Evolutionary conservation across 2,329 filamentous ascomycete genomes (phyloP).

Genomic region (Claviceps sp.): DNA sequence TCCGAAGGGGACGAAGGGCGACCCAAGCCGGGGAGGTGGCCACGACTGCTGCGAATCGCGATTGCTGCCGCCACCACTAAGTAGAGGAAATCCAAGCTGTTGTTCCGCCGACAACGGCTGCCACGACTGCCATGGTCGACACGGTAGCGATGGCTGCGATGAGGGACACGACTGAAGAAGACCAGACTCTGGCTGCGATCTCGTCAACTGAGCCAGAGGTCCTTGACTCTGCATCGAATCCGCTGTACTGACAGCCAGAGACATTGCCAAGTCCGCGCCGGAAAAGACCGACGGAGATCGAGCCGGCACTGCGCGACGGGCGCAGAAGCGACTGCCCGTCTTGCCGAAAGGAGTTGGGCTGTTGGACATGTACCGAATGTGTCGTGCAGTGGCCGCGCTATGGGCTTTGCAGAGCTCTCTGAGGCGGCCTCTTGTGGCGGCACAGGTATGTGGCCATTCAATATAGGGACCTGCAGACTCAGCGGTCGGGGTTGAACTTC

Average conservation of each 20-base stretch:
- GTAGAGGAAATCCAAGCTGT: not conserved
- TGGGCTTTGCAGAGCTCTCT: slow-evolving; percentile 48
- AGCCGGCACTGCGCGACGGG: slow-evolving; percentile 33
- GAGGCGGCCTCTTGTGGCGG: slow-evolving; percentile 47
- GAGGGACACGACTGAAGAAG: too few species aligned
- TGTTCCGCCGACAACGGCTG: not conserved
- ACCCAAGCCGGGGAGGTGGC: slow-evolving; percentile 28
- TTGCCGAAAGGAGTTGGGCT: slow-evolving; percentile 44
- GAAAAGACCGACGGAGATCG: slow-evolving; percentile 39
- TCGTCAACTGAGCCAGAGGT: slow-evolving; percentile 46
- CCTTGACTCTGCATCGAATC: slow-evolving; percentile 52
- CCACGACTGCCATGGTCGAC: not conserved
- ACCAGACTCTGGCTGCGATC: slow-evolving; percentile 18
- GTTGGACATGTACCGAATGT: slow-evolving; percentile 33
- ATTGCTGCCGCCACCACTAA: slow-evolving; percentile 7
- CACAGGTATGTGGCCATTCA: slow-evolving; percentile 51
- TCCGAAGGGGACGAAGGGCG: slow-evolving; percentile 43
- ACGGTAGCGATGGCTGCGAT: not conserved
- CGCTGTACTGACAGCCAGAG: slow-evolving; percentile 47
- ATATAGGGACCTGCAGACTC: slow-evolving; percentile 35
- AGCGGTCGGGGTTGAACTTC: slow-evolving; percentile 42
- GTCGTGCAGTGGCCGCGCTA: slow-evolving; percentile 30
- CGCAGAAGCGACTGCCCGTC: slow-evolving; percentile 34
- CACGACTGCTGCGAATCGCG: slow-evolving; percentile 11
- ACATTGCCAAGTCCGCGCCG: slow-evolving; percentile 48